Base-by-base conservation (phyloP, 2,329 filamentous ascomycete genomes). In the Dendrostoma leiphaemia region DNA sequence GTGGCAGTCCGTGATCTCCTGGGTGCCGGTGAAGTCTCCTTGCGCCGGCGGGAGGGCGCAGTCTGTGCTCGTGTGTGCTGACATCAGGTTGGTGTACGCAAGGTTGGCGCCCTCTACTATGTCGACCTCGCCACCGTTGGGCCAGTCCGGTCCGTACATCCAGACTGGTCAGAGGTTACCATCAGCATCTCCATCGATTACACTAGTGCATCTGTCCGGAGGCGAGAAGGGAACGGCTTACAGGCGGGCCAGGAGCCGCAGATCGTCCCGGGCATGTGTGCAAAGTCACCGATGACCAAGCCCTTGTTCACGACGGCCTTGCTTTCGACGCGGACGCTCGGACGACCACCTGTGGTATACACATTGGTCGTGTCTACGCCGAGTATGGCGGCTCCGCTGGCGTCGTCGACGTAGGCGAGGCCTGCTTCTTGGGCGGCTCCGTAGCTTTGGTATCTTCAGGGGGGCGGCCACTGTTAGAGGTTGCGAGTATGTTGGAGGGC, bases 81-180 rank as follows among this genome's bases (percentile, higher is more conserved):
- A 82, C 68, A 89, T 78, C 43, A 79, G 67, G 67, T 89, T 86
- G 41, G 70, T 72, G 21, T 77, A 70, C n/a, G 79, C 79, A 13
- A 74, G 74, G 67, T 89, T 88, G 55, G 85, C 84, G 21, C 86
- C 86, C 67, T 90, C 86, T 54, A 90, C 83, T 54, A 90, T 85
- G 63, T 89, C 85, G 52, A 90, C 74, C 64, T 89, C 86, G 55
- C 86, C 86, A 32, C 75, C 74, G 4, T 65, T 65, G 0, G 86
- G 87, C 86, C 86, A 89, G 60, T 80, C 67, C 1, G 64, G 60
- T 17, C 78, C 78, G 49, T 78, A 79, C n/a, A 76, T 67, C 80
- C 79, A 82, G 64, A 80, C 56, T 58, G 43, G 34, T 5, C 19
- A 35, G n/a, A n/a, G n/a, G n/a, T n/a, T n/a, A n/a, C n/a, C n/a